Percentiles rank a stretch among this genome's conserved stretches.
phyloP scores from a whole-genome alignment of 176 grass and related monocot species.

The Avena sativa region DNA sequence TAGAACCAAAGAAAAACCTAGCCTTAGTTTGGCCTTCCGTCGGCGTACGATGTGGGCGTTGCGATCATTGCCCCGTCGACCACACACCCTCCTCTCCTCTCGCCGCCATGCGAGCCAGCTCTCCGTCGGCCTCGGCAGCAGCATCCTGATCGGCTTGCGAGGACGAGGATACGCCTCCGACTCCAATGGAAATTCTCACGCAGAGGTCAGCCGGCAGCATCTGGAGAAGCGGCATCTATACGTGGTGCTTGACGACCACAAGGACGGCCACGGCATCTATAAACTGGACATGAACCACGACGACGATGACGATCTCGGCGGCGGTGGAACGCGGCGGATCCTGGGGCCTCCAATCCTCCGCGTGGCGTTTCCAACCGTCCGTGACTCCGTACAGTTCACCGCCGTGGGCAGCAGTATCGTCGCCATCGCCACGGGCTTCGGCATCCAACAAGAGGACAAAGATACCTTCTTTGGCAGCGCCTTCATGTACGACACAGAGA shows the following conservation, averaged over 20 bases:
- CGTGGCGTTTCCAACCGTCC: background rate
- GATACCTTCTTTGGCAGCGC: background rate
- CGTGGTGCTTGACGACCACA: background rate
- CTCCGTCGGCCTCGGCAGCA: background rate
- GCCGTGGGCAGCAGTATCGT: background rate
- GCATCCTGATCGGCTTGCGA: background rate
- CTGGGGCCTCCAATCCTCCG: background rate
- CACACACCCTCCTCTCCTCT: background rate
- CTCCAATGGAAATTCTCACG: background rate
- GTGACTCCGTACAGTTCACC: background rate
- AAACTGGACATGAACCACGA: background rate
- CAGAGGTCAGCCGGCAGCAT: background rate
- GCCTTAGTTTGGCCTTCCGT: background rate
- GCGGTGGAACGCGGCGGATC: background rate
- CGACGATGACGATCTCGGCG: background rate
- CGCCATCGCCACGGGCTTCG: background rate
- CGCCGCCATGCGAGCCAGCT: background rate
- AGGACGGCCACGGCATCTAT: background rate
- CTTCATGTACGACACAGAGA: background rate
- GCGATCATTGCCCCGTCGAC: background rate
- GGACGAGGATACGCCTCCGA: background rate
- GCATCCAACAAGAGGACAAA: background rate
- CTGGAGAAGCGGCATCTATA: background rate
- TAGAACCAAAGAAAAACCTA: background rate
- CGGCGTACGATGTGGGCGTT: background rate